Conservation (phyloP, 1,139 yeast genomes). For the Kodamaea fungicola region DNA sequence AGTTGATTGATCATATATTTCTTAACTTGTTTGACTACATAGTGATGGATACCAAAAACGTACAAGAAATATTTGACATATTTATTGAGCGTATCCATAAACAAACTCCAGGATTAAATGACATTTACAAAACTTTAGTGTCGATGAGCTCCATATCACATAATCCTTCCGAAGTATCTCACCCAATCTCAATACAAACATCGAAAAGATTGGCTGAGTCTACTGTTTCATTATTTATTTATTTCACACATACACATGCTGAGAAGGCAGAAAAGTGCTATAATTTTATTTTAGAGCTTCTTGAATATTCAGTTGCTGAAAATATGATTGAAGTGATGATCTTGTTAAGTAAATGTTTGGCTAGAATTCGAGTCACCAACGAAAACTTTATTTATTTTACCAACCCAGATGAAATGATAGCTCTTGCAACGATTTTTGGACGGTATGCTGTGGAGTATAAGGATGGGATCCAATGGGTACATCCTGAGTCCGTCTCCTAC, state of each 20-base stretch:
- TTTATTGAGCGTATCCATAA: slow-evolving; percentile 5
- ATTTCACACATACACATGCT: slow-evolving; percentile 20
- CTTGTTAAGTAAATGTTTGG: slow-evolving; percentile 49
- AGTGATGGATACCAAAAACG: slow-evolving; percentile 16
- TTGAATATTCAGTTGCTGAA: slow-evolving; percentile 24
- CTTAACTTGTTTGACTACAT: slow-evolving; percentile 29
- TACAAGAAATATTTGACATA: slow-evolving; percentile 19
- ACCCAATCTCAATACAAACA: slow-evolving; percentile 11
- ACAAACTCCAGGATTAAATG: background rate
- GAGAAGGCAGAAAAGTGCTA: slow-evolving; percentile 29
- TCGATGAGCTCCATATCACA: slow-evolving; percentile 14
- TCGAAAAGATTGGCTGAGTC: slow-evolving; percentile 27
- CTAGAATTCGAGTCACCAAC: slow-evolving; percentile 52
- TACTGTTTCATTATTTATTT: slow-evolving; percentile 31
- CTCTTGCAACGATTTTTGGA: slow-evolving; percentile 57
- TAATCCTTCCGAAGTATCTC: slow-evolving; percentile 1
- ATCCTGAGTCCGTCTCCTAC: slow-evolving; percentile 54
- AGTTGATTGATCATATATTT: slow-evolving; percentile 31
- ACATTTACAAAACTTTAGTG: slow-evolving; percentile 12
- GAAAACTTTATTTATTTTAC: slow-evolving; percentile 48
- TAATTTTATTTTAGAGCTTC: slow-evolving; percentile 24
- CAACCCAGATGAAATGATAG: slow-evolving; percentile 62
- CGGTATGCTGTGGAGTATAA: slow-evolving; percentile 26
- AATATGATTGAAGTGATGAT: slow-evolving; percentile 37
- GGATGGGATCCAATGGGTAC: slow-evolving; percentile 41